These are phyloP conservation scores for Acacia crassicarpa DNA, from an alignment of 306 rosid genomes.

Conservation along the genomic window DNA sequence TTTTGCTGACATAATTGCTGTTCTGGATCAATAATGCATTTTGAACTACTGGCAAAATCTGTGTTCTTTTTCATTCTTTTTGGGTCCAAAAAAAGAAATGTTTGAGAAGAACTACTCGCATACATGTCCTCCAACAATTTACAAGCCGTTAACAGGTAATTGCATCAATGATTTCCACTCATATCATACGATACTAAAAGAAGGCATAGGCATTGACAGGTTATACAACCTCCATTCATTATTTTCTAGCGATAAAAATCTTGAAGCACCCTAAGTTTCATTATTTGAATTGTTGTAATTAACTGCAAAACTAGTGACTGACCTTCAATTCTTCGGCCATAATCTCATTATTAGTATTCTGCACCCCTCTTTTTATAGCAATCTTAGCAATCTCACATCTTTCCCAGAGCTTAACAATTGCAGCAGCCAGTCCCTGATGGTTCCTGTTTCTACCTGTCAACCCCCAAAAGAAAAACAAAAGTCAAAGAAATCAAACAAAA, in stretches of 20 bases:
- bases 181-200: constrained; percentile 19
- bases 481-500: constrained; percentile 20
- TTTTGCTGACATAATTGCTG: constrained; percentile 13
- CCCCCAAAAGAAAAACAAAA: constrained; percentile 13
- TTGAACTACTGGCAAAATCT: constrained; percentile 7
- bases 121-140: constrained; percentile 24
- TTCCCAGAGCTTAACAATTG: constrained; percentile 87
- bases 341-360: constrained; percentile 70
- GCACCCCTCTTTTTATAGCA: constrained; percentile 93
- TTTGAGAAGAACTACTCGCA: neutral
- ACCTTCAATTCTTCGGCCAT: constrained; percentile 96
- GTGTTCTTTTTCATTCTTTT: neutral
- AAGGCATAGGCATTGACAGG: neutral
- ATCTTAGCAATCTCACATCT: constrained; percentile 89
- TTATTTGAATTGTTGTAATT: neutral
- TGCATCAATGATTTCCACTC: neutral
- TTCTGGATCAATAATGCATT: constrained; percentile 12
- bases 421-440: constrained; percentile 87
- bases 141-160: neutral
- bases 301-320: constrained; percentile 14
- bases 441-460: constrained; percentile 75
- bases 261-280: constrained; percentile 19
- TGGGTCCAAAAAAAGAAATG: neutral
- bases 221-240: constrained; percentile 11
- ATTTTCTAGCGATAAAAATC: constrained; percentile 17